phyloP scores from a whole-genome alignment of 805 yeast genomes.

The Metschnikowia chrysomelidarum region DNA sequence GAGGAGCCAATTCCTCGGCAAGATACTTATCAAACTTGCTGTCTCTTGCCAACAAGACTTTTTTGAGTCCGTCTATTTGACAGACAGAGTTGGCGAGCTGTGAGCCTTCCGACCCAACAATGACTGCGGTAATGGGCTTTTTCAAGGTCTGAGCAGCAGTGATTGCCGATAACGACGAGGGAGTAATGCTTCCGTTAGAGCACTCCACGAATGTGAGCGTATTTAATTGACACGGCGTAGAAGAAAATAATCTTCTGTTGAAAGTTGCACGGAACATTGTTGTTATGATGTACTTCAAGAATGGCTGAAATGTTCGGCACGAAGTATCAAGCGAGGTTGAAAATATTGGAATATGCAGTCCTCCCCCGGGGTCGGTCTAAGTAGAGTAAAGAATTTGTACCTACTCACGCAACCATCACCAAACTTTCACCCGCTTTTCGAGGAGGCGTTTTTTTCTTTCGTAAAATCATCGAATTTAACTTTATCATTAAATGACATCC shows the following conservation, averaged over 20 bases:
- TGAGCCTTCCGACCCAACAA: slow-evolving; percentile 65
- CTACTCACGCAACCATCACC: too few relatives aligned
- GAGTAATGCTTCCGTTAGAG: slow-evolving; percentile 50
- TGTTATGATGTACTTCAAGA: too few relatives aligned
- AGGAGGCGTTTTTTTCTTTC: too few relatives aligned
- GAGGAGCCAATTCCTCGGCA: slow-evolving; percentile 81
- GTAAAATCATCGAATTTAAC: too few relatives aligned
- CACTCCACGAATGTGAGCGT: slow-evolving; percentile 79
- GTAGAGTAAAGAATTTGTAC: too few relatives aligned
- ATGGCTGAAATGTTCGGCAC: not conserved
- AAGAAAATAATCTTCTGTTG: slow-evolving; percentile 14
- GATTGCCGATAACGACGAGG: slow-evolving; percentile 69
- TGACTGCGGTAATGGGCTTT: slow-evolving; percentile 74
- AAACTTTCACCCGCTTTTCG: too few relatives aligned
- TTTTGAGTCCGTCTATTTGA: slow-evolving; percentile 51
- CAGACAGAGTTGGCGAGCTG: slow-evolving; percentile 44
- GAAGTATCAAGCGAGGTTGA: slow-evolving; percentile 1
- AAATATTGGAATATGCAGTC: slow-evolving; percentile 6
- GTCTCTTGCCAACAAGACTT: slow-evolving; percentile 58
- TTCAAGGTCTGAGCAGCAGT: slow-evolving; percentile 77
- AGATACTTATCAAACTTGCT: slow-evolving; percentile 62
- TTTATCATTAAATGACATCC: too few relatives aligned
- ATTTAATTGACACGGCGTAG: slow-evolving; percentile 19
- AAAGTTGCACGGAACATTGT: slow-evolving; percentile 15
- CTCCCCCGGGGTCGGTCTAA: slow-evolving; percentile 6